Evolutionary conservation across 139 green algal genomes (phyloP).

Genomic region (Coccomyxa sp.): DNA sequence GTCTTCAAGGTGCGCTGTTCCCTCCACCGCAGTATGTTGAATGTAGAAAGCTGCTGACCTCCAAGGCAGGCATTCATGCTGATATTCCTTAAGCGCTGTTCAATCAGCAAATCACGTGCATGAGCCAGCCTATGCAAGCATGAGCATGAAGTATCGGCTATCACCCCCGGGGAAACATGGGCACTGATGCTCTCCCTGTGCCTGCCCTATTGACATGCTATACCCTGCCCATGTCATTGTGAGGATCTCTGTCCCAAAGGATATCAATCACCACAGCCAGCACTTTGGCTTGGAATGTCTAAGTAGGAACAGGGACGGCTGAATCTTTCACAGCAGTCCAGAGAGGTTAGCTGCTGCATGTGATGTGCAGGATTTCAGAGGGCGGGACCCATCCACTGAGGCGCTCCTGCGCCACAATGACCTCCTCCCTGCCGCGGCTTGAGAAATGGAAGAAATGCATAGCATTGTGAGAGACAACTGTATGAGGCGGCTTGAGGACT

Average conservation of each 20-base stretch:
- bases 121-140: neutral
- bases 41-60: neutral
- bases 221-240: too few relatives aligned
- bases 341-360: constrained; percentile 12
- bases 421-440: constrained; percentile 50
- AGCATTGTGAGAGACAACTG: too few relatives aligned
- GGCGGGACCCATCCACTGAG: constrained; percentile 78
- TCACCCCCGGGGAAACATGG: too few relatives aligned
- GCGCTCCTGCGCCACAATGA: constrained; percentile 81
- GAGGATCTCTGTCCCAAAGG: neutral
- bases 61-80: neutral
- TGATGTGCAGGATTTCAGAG: constrained; percentile 75
- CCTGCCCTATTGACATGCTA: neutral
- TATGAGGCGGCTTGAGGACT: too few relatives aligned
- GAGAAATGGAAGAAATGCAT: too few relatives aligned
- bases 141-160: neutral
- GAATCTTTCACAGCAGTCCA: too few relatives aligned
- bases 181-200: too few relatives aligned
- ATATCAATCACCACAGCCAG: too few relatives aligned
- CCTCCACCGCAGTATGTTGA: neutral
- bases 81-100: neutral
- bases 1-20: constrained; percentile 61
- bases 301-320: too few relatives aligned
- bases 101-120: neutral
- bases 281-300: neutral